Evolutionary conservation across 495 filamentous ascomycete genomes (phyloP).

Genomic region (Immersiella caudata): DNA sequence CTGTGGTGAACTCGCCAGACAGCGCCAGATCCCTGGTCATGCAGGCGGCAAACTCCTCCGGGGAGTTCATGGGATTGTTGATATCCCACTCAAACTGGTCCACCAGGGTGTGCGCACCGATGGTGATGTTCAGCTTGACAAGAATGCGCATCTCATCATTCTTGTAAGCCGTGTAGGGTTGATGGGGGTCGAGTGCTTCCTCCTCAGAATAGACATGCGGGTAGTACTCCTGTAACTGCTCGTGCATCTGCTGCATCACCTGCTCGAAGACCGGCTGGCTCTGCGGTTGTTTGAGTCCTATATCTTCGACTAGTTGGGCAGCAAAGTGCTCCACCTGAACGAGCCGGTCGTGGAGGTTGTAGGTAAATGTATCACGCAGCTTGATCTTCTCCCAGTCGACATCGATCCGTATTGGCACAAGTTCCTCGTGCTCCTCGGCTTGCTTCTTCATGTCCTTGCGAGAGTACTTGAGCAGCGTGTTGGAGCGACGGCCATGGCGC

Average conservation of each 20-base stretch:
- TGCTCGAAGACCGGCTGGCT: constrained; percentile 74
- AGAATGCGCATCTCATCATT: constrained; percentile 98
- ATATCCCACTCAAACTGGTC: constrained; percentile 99
- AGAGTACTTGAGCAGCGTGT: constrained; percentile 67
- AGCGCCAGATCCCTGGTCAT: constrained; percentile 92
- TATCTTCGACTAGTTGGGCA: constrained; percentile 86
- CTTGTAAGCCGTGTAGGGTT: constrained; percentile 93
- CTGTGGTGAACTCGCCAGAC: constrained; percentile 93
- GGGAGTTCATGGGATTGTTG: constrained; percentile 89
- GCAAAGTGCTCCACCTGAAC: constrained; percentile 80
- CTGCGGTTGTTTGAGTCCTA: constrained; percentile 67
- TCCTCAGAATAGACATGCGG: constrained; percentile 89
- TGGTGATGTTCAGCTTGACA: constrained; percentile 96
- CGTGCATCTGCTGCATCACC: constrained; percentile 77
- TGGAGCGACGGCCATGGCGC: constrained; percentile 72
- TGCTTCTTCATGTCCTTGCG: constrained; percentile 80
- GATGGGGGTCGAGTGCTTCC: constrained; percentile 83
- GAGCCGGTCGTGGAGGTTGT: constrained; percentile 92
- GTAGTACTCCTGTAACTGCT: constrained; percentile 90
- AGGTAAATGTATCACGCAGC: constrained; percentile 96
- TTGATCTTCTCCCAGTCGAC: constrained; percentile 96
- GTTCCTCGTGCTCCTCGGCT: constrained; percentile 84
- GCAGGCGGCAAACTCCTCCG: constrained; percentile 87
- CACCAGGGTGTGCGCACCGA: constrained; percentile 89
- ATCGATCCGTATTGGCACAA: constrained; percentile 88